phyloP scores from a whole-genome alignment of 1,139 yeast genomes.

The Fermentozyma sake region DNA sequence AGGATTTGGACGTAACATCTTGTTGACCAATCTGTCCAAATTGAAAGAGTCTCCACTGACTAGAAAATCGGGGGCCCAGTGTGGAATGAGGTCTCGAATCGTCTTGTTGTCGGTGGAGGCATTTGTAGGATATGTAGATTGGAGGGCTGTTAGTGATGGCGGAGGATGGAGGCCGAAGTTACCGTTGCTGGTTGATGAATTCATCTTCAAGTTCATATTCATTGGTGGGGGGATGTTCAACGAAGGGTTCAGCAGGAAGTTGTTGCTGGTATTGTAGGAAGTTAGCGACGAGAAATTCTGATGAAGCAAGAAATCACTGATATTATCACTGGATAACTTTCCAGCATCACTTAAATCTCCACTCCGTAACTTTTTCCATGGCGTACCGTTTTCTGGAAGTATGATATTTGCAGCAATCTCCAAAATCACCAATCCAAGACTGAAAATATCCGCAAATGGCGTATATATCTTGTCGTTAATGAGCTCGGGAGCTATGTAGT shows the following conservation, averaged over 20 bases:
- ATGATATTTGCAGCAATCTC: conserved; percentile 96
- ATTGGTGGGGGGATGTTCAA: no score
- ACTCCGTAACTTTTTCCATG: conserved; percentile 93
- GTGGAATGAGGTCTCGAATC: conserved; percentile 43
- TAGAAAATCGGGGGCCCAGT: conserved; percentile 84
- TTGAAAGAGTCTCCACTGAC: conserved; percentile 64
- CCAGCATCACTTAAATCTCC: conserved; percentile 98
- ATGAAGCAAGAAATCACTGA: conserved; percentile 42
- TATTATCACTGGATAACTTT: conserved; percentile 56
- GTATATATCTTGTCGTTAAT: conserved; percentile 79
- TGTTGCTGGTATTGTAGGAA: conserved; percentile 22
- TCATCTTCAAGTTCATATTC: no score
- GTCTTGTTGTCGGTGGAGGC: conserved; percentile 1
- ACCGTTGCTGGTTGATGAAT: conserved; percentile 5
- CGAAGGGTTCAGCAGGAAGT: conserved; percentile 9
- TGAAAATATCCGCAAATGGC: conserved; percentile 91
- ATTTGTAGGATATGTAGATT: conserved; percentile 1
- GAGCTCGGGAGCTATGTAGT: conserved; percentile 96
- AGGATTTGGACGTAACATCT: conserved; percentile 92
- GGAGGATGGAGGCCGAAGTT: conserved; percentile 5
- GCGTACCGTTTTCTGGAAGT: conserved; percentile 92
- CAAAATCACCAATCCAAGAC: conserved; percentile 85
- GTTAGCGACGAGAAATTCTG: conserved; percentile 35
- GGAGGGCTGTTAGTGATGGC: conserved; percentile 8
- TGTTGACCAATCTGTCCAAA: conserved; percentile 73